Conservation (phyloP, 2,329 filamentous ascomycete genomes). For the Venturia aucupariae region DNA sequence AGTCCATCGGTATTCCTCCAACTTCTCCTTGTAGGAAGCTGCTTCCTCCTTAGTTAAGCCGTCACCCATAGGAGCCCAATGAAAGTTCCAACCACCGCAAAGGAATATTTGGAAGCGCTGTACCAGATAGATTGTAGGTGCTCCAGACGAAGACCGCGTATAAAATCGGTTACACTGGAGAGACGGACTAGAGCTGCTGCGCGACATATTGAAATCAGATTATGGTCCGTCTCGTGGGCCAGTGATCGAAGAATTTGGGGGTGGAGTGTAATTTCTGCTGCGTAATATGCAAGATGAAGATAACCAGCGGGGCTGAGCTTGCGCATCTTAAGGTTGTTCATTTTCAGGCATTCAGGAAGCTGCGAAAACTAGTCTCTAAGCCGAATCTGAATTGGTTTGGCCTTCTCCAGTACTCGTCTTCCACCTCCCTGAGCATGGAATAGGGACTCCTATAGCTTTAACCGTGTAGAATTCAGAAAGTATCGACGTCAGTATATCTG, state of each 20-base stretch:
- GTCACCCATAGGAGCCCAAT: constrained; percentile 32
- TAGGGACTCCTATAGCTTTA: constrained; percentile 36
- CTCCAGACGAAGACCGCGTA: constrained; percentile 35
- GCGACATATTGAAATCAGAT: constrained; percentile 31
- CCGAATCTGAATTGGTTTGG: constrained; percentile 45
- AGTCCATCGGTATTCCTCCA: constrained; percentile 35
- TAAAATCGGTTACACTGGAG: constrained; percentile 35
- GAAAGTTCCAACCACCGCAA: constrained; percentile 34
- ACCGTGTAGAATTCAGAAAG: constrained; percentile 44
- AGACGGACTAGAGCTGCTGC: constrained; percentile 35
- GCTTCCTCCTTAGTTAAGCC: constrained; percentile 26
- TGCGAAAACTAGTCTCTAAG: constrained; percentile 44
- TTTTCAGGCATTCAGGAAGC: constrained; percentile 39
- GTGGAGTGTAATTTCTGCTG: constrained; percentile 38
- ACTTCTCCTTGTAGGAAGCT: constrained; percentile 26
- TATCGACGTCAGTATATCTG: constrained; percentile 43
- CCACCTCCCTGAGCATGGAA: constrained; percentile 35
- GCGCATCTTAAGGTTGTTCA: constrained; percentile 33
- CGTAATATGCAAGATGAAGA: constrained; percentile 37
- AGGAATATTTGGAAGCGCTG: constrained; percentile 34
- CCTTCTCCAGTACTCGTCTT: constrained; percentile 41
- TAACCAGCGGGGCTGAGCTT: constrained; percentile 30
- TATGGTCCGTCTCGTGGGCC: constrained; percentile 22
- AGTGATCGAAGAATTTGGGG: constrained; percentile 32
- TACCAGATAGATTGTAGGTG: constrained; percentile 41